Evolutionary conservation across 441 rosid species (phyloP).

Genomic region (Gossypium aridum): DNA sequence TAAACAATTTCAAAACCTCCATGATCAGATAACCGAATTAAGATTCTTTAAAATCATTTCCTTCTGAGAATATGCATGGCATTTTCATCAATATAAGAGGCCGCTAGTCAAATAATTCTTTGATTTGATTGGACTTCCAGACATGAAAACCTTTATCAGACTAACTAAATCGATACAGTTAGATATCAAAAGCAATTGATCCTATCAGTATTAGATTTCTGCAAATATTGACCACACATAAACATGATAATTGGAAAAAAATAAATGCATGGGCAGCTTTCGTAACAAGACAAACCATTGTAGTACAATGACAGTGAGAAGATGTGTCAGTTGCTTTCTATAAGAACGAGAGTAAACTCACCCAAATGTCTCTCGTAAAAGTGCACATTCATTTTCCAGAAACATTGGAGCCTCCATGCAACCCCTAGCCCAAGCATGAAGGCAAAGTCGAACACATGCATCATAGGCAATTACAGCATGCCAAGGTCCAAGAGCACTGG

Average conservation of each 20-base stretch:
- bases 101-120: neutral
- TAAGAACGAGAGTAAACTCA: slow-evolving; percentile 27
- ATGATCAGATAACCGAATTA: neutral
- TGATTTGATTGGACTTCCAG: neutral
- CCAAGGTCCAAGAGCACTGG: slow-evolving; percentile 95
- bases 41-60: slow-evolving; percentile 9
- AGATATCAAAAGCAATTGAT: neutral
- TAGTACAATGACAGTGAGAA: neutral
- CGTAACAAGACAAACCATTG: neutral
- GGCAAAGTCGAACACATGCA: slow-evolving; percentile 96
- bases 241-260: neutral
- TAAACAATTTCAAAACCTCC: slow-evolving; percentile 1
- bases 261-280: neutral
- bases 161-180: neutral
- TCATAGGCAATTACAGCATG: slow-evolving; percentile 96
- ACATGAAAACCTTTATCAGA: neutral
- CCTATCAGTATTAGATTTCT: neutral
- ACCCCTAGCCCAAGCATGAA: slow-evolving; percentile 99
- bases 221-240: neutral
- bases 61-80: neutral
- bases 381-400: slow-evolving; percentile 89
- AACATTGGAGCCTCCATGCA: slow-evolving; percentile 98
- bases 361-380: slow-evolving; percentile 88
- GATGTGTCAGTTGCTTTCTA: neutral
- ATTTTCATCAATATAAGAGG: slow-evolving; percentile 6